Evolutionary conservation across 1,139 yeast genomes (phyloP), one percentile per base, ranked within the genome.

Genomic region (Yamadazyma oceani): DNA sequence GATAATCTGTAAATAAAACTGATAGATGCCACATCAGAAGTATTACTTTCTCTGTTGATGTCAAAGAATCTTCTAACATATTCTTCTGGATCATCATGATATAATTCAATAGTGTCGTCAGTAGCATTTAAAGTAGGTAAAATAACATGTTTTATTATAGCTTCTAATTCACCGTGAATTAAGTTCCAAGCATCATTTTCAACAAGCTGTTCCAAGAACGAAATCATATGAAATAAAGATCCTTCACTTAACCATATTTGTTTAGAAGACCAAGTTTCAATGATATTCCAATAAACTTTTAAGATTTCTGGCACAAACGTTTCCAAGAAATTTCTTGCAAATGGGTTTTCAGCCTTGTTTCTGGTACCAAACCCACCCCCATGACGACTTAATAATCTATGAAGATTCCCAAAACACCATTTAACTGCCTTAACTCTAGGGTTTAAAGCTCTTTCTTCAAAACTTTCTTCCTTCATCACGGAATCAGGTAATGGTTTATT

Each of bases 11-110:
- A 78, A 34, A 90, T 63, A 49, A 88, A 86, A 58, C 83, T 85
- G 36, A 85, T 77, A 2, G 96, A 83, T 0, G 96, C 96, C 30
- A 80, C 79, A 53, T 87, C 96, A 0, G 95, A 80, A 10, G 92
- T 82, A 34, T 78, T 75, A 26, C 78, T 73, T 46, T 86, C 95
- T 47, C 85, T 80, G 52, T 78, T 81, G 41, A 81, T 68, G 54
- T 82, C 89, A 48, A 81, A 82, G 51, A 65, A 82, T 48, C 85
- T 72, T 63, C 89, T 73, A 26, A 83, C 72, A 51, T 83, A 85
- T 50, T 84, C 90, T 46, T 81, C 86, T 5, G 85, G 81, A 44
- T 84, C 90, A 44, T 79, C 85, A 49, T 83, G 85, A 51, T 79
- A 81, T 38, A 82, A 62, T 49, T 81, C 86, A 27, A 82, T 63